These are phyloP conservation scores for Tuctoria greenei DNA, from an alignment of 176 grass and related monocot species.

Conservation along the genomic window DNA sequence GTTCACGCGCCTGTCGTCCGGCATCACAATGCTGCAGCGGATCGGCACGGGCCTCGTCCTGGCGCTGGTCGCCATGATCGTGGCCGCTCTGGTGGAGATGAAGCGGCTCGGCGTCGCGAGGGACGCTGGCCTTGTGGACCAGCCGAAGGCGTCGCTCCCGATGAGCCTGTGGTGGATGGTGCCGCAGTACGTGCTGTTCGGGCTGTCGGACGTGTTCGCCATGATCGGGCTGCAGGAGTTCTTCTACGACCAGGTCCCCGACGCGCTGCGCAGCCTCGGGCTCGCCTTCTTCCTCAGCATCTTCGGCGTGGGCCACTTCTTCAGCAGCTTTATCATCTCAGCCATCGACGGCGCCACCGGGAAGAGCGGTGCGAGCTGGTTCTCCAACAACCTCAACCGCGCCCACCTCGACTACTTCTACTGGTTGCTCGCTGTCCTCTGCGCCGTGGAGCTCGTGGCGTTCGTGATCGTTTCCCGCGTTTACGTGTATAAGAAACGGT, in stretches of 20 bases:
- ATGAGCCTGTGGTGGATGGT: slow-evolving; percentile 88
- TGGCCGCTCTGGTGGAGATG: slow-evolving; percentile 45
- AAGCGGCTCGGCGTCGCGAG: slow-evolving; percentile 45
- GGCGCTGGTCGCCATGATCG: not conserved
- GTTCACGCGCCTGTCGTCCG: slow-evolving; percentile 27
- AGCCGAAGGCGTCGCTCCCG: slow-evolving; percentile 41
- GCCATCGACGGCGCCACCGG: slow-evolving; percentile 38
- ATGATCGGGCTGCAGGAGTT: slow-evolving; percentile 87
- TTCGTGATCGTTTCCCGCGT: slow-evolving; percentile 36
- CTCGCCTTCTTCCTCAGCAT: slow-evolving; percentile 68
- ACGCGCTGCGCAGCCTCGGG: slow-evolving; percentile 59
- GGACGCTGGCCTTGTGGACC: slow-evolving; percentile 39
- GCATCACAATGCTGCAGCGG: slow-evolving; percentile 59
- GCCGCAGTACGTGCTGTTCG: slow-evolving; percentile 56
- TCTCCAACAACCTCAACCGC: slow-evolving; percentile 52
- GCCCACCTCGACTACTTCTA: slow-evolving; percentile 63
- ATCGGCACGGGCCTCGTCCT: slow-evolving; percentile 38
- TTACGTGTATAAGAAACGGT: slow-evolving; percentile 51
- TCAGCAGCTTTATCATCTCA: slow-evolving; percentile 55
- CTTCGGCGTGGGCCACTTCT: slow-evolving; percentile 52
- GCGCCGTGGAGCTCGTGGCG: slow-evolving; percentile 38
- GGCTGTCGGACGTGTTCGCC: slow-evolving; percentile 77
- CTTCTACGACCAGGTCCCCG: slow-evolving; percentile 88
- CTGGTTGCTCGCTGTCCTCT: slow-evolving; percentile 46
- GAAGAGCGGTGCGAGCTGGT: slow-evolving; percentile 45